Evolutionary conservation across 2,329 filamentous ascomycete genomes (phyloP).

Genomic region (Bipolaris bicolor): DNA sequence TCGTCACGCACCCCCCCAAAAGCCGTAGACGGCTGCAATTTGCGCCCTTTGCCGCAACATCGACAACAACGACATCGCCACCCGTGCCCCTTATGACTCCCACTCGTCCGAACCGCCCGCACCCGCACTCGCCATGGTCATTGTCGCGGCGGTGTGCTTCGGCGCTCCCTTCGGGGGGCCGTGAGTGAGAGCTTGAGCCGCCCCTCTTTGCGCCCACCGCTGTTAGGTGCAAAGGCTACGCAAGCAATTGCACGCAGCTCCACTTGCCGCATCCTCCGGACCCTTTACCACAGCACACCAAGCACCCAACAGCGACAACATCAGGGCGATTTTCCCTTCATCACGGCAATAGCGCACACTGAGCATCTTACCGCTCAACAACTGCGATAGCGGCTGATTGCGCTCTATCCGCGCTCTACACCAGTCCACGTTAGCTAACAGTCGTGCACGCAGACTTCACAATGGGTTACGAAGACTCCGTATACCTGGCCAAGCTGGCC

Average conservation of each 20-base stretch:
- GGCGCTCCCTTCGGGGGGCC: constrained; percentile 20
- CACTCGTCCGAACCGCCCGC: constrained; percentile 18
- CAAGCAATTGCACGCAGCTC: constrained; percentile 22
- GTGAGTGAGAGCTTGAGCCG: constrained; percentile 26
- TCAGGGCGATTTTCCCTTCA: constrained; percentile 13
- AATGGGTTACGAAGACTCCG: constrained; percentile 99
- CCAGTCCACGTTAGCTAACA: constrained; percentile 33
- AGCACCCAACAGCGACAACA: background rate
- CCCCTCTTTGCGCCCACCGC: constrained; percentile 40
- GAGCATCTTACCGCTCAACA: constrained; percentile 26
- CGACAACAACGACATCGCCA: constrained; percentile 25
- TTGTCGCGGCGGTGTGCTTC: constrained; percentile 17
- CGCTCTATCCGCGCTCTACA: constrained; percentile 21
- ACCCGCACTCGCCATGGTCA: constrained; percentile 12
- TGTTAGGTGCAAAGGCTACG: constrained; percentile 27
- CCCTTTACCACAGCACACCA: background rate
- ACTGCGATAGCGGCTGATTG: constrained; percentile 17
- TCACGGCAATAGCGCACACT: constrained; percentile 23
- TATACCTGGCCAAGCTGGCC: constrained; percentile 99
- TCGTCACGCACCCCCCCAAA: constrained; percentile 32
- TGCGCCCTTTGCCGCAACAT: constrained; percentile 34
- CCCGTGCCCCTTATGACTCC: constrained; percentile 28
- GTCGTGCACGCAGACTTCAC: constrained; percentile 51
- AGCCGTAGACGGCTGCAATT: constrained; percentile 33
- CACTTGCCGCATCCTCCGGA: constrained; percentile 11